Base-by-base conservation (phyloP, 2,329 filamentous ascomycete species). In the Colletotrichum brevisporum region DNA sequence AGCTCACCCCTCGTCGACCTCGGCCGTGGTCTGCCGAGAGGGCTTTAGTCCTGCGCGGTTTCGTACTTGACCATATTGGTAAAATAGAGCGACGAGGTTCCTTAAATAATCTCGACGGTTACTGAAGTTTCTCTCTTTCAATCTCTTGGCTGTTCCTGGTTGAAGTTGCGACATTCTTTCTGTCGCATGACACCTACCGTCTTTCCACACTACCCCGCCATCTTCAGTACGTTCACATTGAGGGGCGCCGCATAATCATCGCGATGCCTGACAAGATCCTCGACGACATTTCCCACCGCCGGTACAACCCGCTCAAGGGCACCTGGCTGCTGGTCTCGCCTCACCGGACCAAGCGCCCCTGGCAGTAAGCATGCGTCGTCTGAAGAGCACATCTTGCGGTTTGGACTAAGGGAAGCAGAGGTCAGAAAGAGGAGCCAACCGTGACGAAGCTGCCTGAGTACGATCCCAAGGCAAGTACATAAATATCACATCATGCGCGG, bases 251-350 rank as follows among this genome's bases (percentile, higher is more conserved):
- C 12, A 16, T 45, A n/a, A 16, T 16, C 69, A 36, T 58, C 73
- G 82, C 71, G 54, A 95, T 94, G 92, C 88, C 89, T 9, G 91
- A 92, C 77, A 86, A 89, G 72, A 90, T 95, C 57, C 90, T 99
- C 58, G 91, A 98, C 85, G 95, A 99, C 80, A 98, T 99, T 76
- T 97, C 96, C 50, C 96, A 99, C 79, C 88, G 96, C 76, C 92
- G 96, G 79, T 98, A 92, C 81, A 99, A 99, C 79, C 93, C 94
- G 61, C 86, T 99, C 71, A 92, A 93, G 73, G 94, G 94, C 71
- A 94, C 92, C 71, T 97, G 95, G 92, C 88, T 99, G 70, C 88
- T 99, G 45, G 96, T 99, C 15, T 98, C 96, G 16, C 96, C 96
- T 70, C 96, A 99, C 81, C 88, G 96, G 63, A 98, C 95, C 61